These are phyloP conservation scores for Fusarium subtropicale DNA, from an alignment of 2,329 filamentous ascomycete genomes.

Conservation along the genomic window DNA sequence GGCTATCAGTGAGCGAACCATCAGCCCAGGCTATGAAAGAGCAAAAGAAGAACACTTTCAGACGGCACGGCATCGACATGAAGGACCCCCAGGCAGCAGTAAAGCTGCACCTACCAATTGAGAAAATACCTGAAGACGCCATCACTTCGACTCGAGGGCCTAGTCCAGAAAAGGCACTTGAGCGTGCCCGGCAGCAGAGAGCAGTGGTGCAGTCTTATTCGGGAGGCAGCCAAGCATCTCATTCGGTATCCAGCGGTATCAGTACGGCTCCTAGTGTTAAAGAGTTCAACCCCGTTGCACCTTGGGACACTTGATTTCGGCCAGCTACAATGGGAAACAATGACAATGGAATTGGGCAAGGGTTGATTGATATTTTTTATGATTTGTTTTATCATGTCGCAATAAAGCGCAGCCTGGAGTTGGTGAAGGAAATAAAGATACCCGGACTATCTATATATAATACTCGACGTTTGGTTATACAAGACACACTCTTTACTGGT, in stretches of 20 bases:
- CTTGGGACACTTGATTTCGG: conserved; percentile 48
- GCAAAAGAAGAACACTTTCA: conserved; percentile 58
- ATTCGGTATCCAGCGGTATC: conserved; percentile 53
- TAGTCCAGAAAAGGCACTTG: conserved; percentile 59
- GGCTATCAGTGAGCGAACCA: conserved; percentile 63
- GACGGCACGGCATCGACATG: conserved; percentile 57
- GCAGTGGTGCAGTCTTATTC: conserved; percentile 47
- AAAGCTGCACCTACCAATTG: conserved; percentile 61
- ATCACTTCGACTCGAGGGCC: conserved; percentile 60
- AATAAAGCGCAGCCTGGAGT: conserved; percentile 25
- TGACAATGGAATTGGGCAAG: conserved; percentile 8
- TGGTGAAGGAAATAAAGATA: conserved; percentile 18
- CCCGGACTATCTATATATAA: conserved; percentile 8
- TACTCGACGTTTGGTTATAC: background rate
- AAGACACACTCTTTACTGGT: background rate
- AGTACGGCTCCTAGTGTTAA: conserved; percentile 50
- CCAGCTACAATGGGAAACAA: background rate
- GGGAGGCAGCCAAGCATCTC: conserved; percentile 42
- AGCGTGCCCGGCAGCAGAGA: conserved; percentile 52
- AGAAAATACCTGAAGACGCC: conserved; percentile 58
- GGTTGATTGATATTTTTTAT: conserved; percentile 1
- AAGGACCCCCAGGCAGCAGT: conserved; percentile 58
- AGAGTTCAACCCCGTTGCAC: conserved; percentile 49
- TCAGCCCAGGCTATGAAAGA: conserved; percentile 62
- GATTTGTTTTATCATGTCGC: conserved; percentile 19